Base-by-base conservation (phyloP, 768 basidiomycete species). In the Tulasnella sp. region DNA sequence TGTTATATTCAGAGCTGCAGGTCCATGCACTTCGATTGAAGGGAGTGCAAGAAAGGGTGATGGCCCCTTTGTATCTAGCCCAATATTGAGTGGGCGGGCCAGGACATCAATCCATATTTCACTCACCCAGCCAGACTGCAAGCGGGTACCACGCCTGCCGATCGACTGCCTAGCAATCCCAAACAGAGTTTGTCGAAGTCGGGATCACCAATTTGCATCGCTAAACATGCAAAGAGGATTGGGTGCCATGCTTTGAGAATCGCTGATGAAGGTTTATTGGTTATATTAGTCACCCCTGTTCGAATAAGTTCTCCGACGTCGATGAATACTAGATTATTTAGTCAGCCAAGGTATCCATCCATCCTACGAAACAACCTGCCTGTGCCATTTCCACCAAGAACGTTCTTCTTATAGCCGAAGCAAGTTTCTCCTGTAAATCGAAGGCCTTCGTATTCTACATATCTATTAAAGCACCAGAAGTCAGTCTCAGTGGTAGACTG, bases 181-280 rank as follows among this genome's bases (percentile, higher is more conserved):
- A 86, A 86, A 82, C 93, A 94, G 5, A 94, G 89, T 3, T 88
- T 87, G 82, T 97, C 96, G 31, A 94, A 92, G 58, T 90, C 92
- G 0, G 86, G 84, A 82, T 92, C 93, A 37, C 14, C 64, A 31
- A 97, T 83, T 3, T 93, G 93, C 42, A 91, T 92, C 0, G 94
- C 93, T 48, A 96, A 84, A 20, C 95, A 84, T 0, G 88, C 85
- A 3, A 93, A 92, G 4, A 97, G 86, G 0, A 96, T 83, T 1
- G 88, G 85, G 24, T 91, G 90, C 41, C 92, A 1, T 89, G 89
- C 20, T 85, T 74, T 89, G 86, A 46, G 42, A 37, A 72, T 80
- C 6, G 41, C 72, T 20, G 44, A 82, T 58, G n/a, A 69, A 44
- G 28, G 72, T 60, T 28, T 82, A 46, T 64, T 84, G 80, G 76